Conservation (phyloP, 257 asterid species). For the Craterostigma plantagineum region DNA sequence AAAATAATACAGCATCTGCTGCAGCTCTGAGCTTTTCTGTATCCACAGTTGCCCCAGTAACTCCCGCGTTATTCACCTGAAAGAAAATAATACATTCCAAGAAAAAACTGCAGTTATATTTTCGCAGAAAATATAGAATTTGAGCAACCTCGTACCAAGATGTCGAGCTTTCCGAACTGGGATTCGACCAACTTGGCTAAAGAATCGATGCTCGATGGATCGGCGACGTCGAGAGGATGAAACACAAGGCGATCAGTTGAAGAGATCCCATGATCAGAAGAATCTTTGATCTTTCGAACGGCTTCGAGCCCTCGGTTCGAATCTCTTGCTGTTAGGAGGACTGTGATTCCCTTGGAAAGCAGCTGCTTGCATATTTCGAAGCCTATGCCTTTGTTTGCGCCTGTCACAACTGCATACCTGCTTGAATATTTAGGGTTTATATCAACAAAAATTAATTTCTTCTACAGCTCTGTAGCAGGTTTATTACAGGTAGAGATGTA, state of each 20-base stretch:
- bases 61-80: slow-evolving; percentile 59
- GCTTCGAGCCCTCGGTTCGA: slow-evolving; percentile 17
- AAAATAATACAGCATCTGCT: background rate
- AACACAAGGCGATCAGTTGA: slow-evolving; percentile 18
- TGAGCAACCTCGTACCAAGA: too few species aligned
- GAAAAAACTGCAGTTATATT: too few species aligned
- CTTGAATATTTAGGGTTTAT: background rate
- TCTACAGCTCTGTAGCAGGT: too few species aligned
- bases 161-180: slow-evolving; percentile 30
- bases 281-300: slow-evolving; percentile 10
- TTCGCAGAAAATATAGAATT: too few species aligned
- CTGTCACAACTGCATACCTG: slow-evolving; percentile 2
- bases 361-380: slow-evolving; percentile 3
- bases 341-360: background rate
- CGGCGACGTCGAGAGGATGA: slow-evolving; percentile 36
- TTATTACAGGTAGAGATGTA: too few species aligned
- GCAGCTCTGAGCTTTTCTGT: slow-evolving; percentile 2
- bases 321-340: background rate
- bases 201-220: slow-evolving; percentile 14
- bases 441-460: too few species aligned
- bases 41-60: slow-evolving; percentile 17
- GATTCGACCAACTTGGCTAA: slow-evolving; percentile 20
- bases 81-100: slow-evolving; percentile 5
- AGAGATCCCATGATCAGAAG: slow-evolving; percentile 10
- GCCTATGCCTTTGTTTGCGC: slow-evolving; percentile 4